These are phyloP conservation scores for Cystobasidium pallidum DNA, from an alignment of 1,284 basidiomycete genomes.

Conservation along the genomic window DNA sequence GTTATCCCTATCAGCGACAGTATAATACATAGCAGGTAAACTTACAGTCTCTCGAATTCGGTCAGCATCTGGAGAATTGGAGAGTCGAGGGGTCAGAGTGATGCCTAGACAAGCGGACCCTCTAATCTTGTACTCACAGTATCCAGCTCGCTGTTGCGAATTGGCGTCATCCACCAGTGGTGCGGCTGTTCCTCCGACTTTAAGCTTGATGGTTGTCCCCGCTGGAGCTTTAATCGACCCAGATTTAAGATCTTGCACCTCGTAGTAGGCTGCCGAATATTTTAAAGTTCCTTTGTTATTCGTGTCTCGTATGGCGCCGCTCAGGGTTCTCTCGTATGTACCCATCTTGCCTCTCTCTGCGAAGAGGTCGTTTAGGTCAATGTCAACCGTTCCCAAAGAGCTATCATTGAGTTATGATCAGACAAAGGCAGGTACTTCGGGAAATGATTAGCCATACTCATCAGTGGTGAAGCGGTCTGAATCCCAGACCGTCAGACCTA, in stretches of 20 bases:
- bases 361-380: conserved; percentile 31
- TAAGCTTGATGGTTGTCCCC: conserved; percentile 33
- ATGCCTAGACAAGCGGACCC: neutral
- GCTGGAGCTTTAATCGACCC: conserved; percentile 26
- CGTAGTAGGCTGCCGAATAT: conserved; percentile 34
- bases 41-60: conserved; percentile 31
- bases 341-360: conserved; percentile 23
- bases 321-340: conserved; percentile 5
- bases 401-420: neutral
- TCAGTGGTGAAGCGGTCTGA: conserved; percentile 38
- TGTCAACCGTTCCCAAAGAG: conserved; percentile 18
- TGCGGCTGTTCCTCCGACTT: conserved; percentile 22
- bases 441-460: conserved; percentile 12
- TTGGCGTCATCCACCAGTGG: conserved; percentile 17
- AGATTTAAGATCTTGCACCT: neutral
- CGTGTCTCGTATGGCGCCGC: neutral
- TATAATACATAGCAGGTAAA: neutral
- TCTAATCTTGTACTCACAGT: conserved; percentile 19
- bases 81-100: neutral
- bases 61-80: conserved; percentile 6
- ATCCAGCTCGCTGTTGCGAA: conserved; percentile 10
- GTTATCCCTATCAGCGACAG: no score
- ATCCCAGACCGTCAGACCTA: conserved; percentile 30
- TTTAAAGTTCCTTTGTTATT: conserved; percentile 29
- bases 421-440: neutral